Evolutionary conservation across 495 filamentous ascomycete genomes (phyloP).

Genomic region (Penicillium mononematosum): DNA sequence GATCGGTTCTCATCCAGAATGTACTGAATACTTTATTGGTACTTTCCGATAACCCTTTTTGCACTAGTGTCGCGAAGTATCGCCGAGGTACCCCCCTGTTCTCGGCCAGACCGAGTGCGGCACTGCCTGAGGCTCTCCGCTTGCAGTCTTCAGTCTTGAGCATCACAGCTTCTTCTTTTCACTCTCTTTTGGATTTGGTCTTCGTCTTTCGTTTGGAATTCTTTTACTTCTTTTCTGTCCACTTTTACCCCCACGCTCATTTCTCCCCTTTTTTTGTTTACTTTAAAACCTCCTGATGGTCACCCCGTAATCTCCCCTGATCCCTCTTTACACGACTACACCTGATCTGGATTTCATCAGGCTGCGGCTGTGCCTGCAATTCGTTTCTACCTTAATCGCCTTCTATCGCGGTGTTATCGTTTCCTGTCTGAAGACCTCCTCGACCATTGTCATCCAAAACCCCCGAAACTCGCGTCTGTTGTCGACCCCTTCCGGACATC

Average conservation of each 20-base stretch:
- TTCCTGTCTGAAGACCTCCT: neutral
- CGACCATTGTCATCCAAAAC: neutral
- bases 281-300: slow-evolving; percentile 17
- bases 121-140: slow-evolving; percentile 29
- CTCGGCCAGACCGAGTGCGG: slow-evolving; percentile 28
- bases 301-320: slow-evolving; percentile 27
- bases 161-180: slow-evolving; percentile 21
- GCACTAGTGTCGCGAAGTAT: slow-evolving; percentile 7
- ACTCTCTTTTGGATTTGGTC: slow-evolving; percentile 18
- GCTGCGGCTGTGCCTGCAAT: slow-evolving; percentile 33
- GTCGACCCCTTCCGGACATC: slow-evolving; percentile 22
- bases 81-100: slow-evolving; percentile 17
- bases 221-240: slow-evolving; percentile 11
- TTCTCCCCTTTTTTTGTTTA: slow-evolving; percentile 12
- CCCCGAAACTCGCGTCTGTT: slow-evolving; percentile 25
- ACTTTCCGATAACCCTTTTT: neutral
- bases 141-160: slow-evolving; percentile 12
- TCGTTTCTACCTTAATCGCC: slow-evolving; percentile 25
- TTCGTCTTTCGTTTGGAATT: slow-evolving; percentile 23
- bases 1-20: slow-evolving; percentile 5
- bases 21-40: neutral
- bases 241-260: slow-evolving; percentile 8
- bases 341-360: slow-evolving; percentile 36
- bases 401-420: slow-evolving; percentile 17
- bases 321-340: slow-evolving; percentile 21